Conservation (phyloP, 1,139 yeast genomes). For the Tardiomyces blankii region DNA sequence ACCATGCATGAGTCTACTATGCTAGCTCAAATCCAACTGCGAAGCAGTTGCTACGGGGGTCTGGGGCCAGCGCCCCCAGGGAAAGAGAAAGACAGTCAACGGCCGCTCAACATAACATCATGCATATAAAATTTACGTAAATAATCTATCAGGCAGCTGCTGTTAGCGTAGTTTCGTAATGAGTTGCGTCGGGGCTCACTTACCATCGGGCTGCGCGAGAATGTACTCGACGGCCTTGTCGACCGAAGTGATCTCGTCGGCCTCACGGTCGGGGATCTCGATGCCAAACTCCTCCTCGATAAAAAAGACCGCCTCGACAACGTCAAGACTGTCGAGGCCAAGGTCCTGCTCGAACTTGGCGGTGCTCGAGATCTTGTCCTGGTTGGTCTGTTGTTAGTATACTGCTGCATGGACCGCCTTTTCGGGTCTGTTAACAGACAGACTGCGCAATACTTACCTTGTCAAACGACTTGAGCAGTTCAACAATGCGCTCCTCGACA, state of each 20-base stretch:
- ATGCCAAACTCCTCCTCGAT: slow-evolving; percentile 58
- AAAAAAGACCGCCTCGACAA: slow-evolving; percentile 84
- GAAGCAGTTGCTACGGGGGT: too few species aligned
- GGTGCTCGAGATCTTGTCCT: slow-evolving; percentile 40
- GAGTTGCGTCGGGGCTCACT: neutral
- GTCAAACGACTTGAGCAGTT: slow-evolving; percentile 68
- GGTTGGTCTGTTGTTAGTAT: slow-evolving; percentile 7
- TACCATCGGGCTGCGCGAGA: slow-evolving; percentile 52
- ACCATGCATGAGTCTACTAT: too few species aligned
- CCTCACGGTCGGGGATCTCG: slow-evolving; percentile 79
- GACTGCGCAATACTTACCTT: slow-evolving; percentile 38
- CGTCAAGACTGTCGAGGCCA: slow-evolving; percentile 79
- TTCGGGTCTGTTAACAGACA: too few species aligned
- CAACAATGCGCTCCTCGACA: slow-evolving; percentile 64
- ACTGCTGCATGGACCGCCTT: slow-evolving; percentile 2
- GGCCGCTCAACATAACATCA: too few species aligned
- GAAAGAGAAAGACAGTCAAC: too few species aligned
- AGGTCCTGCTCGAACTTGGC: slow-evolving; percentile 64
- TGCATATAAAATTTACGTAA: too few species aligned
- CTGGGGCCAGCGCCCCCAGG: too few species aligned
- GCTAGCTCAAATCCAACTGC: too few species aligned
- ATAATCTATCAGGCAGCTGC: too few species aligned
- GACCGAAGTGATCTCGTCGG: slow-evolving; percentile 73
- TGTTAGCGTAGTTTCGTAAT: too few species aligned
- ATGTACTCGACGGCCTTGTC: slow-evolving; percentile 75